Percentiles rank a stretch among this genome's conserved stretches.
Conservation (phyloP, 1,284 basidiomycete species). For the Singerocomus inundabilis region DNA sequence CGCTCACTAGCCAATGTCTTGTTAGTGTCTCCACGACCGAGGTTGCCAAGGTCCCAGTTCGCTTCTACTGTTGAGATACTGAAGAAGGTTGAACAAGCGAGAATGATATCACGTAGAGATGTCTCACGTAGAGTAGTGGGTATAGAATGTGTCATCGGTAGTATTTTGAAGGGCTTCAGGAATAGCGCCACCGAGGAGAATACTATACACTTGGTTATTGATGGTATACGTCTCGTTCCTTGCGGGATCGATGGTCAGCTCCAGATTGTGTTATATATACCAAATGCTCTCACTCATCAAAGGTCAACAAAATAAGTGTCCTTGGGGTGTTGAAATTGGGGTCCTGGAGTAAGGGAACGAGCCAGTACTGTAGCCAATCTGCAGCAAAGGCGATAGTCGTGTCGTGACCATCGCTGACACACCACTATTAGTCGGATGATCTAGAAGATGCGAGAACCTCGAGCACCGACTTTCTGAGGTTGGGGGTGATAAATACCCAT, state of each 20-base stretch:
- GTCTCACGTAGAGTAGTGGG: slow-evolving; percentile 54
- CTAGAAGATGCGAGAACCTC: neutral
- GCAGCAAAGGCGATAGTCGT: slow-evolving; percentile 51
- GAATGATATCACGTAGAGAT: neutral
- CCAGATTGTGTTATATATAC: neutral
- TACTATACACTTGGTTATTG: slow-evolving; percentile 47
- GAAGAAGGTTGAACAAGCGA: neutral
- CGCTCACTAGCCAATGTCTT: slow-evolving; percentile 30
- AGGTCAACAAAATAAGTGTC: slow-evolving; percentile 57
- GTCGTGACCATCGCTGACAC: slow-evolving; percentile 43
- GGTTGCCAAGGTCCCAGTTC: slow-evolving; percentile 62
- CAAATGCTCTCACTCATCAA: slow-evolving; percentile 34
- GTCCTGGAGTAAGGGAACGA: slow-evolving; percentile 49
- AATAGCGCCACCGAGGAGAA: slow-evolving; percentile 55
- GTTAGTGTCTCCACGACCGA: slow-evolving; percentile 57
- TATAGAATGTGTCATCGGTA: slow-evolving; percentile 55
- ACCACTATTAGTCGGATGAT: slow-evolving; percentile 21
- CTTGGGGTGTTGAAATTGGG: slow-evolving; percentile 46
- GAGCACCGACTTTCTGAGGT: slow-evolving; percentile 36
- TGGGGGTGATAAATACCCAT: slow-evolving; percentile 64
- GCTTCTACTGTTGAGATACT: slow-evolving; percentile 56
- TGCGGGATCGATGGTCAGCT: slow-evolving; percentile 28
- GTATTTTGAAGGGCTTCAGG: slow-evolving; percentile 44
- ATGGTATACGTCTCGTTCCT: slow-evolving; percentile 44
- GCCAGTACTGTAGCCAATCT: slow-evolving; percentile 51